Percentiles rank a stretch among this genome's conserved stretches.
These are phyloP conservation scores for Synchytrium microbalum DNA, from an alignment of 371 early-diverging fungal genomes.

Conservation along the genomic window DNA sequence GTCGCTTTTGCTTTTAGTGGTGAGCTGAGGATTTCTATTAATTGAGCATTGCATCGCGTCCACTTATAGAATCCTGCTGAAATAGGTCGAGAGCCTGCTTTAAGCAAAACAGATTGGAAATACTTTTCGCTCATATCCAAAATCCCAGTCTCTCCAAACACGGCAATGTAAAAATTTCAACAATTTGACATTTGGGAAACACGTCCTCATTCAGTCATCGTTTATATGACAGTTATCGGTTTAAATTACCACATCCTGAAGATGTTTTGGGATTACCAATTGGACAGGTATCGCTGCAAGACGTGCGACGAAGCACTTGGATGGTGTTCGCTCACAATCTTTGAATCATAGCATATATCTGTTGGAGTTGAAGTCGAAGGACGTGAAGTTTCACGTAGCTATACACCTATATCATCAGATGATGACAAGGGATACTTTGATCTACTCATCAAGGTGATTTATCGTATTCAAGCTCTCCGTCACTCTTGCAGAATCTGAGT, in stretches of 20 bases:
- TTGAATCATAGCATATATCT: slow-evolving; percentile 63
- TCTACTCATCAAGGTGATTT: slow-evolving; percentile 77
- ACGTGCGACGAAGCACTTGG: background rate
- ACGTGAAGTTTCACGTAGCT: slow-evolving; percentile 80
- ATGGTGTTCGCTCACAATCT: background rate
- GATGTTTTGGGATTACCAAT: slow-evolving; percentile 76
- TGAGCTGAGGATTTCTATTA: too few species aligned
- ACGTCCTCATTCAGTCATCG: background rate
- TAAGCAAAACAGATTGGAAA: slow-evolving; percentile 55
- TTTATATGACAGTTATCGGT: slow-evolving; percentile 64
- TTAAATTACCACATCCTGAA: slow-evolving; percentile 63
- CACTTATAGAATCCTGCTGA: too few species aligned
- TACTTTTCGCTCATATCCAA: slow-evolving; percentile 73
- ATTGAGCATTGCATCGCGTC: too few species aligned
- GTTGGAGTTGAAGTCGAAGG: slow-evolving; percentile 79
- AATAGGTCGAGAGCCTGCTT: slow-evolving; percentile 1
- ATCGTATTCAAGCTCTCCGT: background rate
- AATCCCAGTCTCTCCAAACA: slow-evolving; percentile 68
- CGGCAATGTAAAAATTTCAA: slow-evolving; percentile 59
- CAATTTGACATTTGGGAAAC: background rate
- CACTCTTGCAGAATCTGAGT: slow-evolving; percentile 9
- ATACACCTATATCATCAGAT: slow-evolving; percentile 84
- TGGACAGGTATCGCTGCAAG: slow-evolving; percentile 52
- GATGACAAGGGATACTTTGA: slow-evolving; percentile 83
- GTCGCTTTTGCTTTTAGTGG: too few species aligned